A percentile compares a stretch with the other conserved stretches of the same genome.
These are phyloP conservation scores for Colletotrichum tanaceti DNA, from an alignment of 2,329 filamentous ascomycete genomes.

Conservation along the genomic window DNA sequence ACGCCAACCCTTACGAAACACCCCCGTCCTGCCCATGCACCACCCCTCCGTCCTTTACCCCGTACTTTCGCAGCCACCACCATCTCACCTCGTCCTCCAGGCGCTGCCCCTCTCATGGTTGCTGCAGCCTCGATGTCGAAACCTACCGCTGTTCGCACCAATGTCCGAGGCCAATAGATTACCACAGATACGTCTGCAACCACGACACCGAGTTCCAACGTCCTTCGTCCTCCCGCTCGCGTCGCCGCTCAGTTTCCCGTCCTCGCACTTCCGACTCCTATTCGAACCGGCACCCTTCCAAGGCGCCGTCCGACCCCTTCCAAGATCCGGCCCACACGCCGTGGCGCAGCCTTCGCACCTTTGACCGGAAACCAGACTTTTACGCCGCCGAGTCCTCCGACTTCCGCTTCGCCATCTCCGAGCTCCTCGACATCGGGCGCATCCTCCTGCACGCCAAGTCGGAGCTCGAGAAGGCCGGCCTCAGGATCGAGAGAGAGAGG, in stretches of 20 bases:
- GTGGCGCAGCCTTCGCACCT: conserved; percentile 27
- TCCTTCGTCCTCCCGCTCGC: conserved; percentile 37
- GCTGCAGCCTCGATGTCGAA: conserved; percentile 43
- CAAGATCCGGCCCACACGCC: rapidly evolving
- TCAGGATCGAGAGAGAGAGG: conserved; percentile 21
- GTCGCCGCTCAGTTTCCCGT: conserved; percentile 41
- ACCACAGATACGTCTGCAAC: conserved; percentile 28
- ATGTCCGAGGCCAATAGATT: conserved; percentile 22
- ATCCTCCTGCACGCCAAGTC: conserved; percentile 19
- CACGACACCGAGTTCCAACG: neutral
- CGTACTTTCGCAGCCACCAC: neutral
- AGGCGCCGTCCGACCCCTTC: neutral
- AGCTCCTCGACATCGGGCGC: conserved; percentile 31
- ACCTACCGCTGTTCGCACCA: conserved; percentile 40
- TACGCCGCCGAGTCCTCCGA: conserved; percentile 12
- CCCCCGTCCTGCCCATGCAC: conserved; percentile 43
- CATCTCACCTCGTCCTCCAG: conserved; percentile 10
- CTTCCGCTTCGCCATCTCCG: conserved; percentile 21
- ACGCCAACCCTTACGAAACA: conserved; percentile 44
- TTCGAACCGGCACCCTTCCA: neutral
- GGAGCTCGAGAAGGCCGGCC: conserved; percentile 23
- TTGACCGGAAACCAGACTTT: conserved; percentile 35
- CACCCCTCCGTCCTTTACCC: no score
- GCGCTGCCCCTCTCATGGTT: conserved; percentile 45
- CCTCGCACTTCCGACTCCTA: conserved; percentile 41